Evolutionary conservation across 441 rosid genomes (phyloP), one percentile per base, ranked within the genome.

Genomic region (Adansonia rubrostipa): DNA sequence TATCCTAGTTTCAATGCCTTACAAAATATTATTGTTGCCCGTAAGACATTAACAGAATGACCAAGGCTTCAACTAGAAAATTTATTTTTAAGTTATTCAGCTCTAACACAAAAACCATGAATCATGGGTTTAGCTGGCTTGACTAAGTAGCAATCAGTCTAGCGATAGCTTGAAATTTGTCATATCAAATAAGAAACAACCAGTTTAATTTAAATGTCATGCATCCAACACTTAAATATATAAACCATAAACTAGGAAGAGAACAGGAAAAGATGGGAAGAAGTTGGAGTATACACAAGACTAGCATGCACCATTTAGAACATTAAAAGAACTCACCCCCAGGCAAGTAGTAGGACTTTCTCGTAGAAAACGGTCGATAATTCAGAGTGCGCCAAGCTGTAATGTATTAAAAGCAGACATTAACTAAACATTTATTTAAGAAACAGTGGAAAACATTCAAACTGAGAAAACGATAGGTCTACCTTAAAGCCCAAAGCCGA

Each of bases 401-500:
- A 85, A 86, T 5, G 22, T 22, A 72, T 63, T 54, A 84, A 67
- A 63, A 72, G 81, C 47, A 78, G 56, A 50, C 75, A 73, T 74
- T 81, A 71, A 81, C 57, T n/a, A 56, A 75, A 79, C 60, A 78
- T 63, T 63, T 72, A 68, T 48, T 54, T 9, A 65, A 17, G 65
- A 20, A 1, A 78, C 17, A 4, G 28, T 6, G 56, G 40, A 75
- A 24, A 60, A 36, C 62, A 47, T 73, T 62, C 50, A 5, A 72
- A 60, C 36, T 50, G 6, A 44, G 64, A 76, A 79, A 56, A 33
- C 8, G 28, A 5, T 44, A 61, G 79, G 28, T 11, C 20, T 6
- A 36, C 99, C 99, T 96, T 82, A 96, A 89, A 78, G 99, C 99
- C 99, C 99, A 96, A 64, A 96, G 97, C 82, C 99, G 98, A 87